These are phyloP conservation scores for Spatholobus suberectus DNA, from an alignment of 306 rosid species.

Conservation along the genomic window DNA sequence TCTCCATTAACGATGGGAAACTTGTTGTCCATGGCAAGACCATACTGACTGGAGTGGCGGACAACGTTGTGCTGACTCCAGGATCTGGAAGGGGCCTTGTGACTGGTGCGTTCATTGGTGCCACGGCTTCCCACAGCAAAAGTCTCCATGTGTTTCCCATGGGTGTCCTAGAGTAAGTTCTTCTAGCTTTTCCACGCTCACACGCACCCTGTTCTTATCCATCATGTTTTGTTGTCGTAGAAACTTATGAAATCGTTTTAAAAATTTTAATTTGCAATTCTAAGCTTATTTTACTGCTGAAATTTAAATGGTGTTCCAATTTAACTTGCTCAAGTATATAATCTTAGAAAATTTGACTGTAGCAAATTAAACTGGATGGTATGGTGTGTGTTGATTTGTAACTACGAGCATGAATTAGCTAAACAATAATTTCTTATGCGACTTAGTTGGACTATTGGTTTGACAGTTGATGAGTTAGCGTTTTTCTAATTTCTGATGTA, in stretches of 20 bases:
- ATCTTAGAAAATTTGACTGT: not conserved
- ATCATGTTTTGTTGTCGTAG: constrained; percentile 9
- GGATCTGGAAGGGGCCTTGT: constrained; percentile 70
- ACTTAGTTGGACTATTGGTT: not conserved
- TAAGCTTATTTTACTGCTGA: not conserved
- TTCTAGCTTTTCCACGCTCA: not conserved
- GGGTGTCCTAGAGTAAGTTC: constrained; percentile 82
- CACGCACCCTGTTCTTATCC: not conserved
- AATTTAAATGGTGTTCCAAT: not conserved
- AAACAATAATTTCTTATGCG: not conserved
- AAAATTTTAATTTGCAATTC: not conserved
- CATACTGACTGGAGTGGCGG: constrained; percentile 79
- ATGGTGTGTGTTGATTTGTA: constrained; percentile 7
- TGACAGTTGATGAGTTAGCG: not conserved
- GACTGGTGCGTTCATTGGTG: constrained; percentile 86
- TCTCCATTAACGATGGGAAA: constrained; percentile 71
- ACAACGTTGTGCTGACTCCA: constrained; percentile 77
- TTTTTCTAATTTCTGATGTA: not conserved
- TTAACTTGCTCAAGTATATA: not conserved
- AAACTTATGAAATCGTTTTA: not conserved
- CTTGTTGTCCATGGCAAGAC: constrained; percentile 92
- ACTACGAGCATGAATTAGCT: not conserved
- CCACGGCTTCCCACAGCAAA: constrained; percentile 70
- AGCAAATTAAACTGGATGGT: not conserved
- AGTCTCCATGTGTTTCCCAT: constrained; percentile 90